phyloP scores from a whole-genome alignment of 2,329 filamentous ascomycete species.

The Colletotrichum neosansevieriae region DNA sequence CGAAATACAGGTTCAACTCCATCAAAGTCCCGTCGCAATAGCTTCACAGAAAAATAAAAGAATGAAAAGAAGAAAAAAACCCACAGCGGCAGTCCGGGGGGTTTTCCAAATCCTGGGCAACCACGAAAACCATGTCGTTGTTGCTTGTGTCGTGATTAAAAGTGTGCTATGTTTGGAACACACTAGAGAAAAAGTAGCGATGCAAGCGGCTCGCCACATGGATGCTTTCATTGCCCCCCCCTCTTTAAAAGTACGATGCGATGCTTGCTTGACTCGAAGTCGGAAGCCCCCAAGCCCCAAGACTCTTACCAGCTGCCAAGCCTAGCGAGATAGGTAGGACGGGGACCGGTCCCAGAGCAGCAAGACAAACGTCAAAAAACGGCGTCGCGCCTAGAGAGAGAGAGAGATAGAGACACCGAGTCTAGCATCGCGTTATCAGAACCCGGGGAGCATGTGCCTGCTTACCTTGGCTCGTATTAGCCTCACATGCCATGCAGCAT shows the following conservation, averaged over 20 bases:
- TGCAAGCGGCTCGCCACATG: slow-evolving; percentile 27
- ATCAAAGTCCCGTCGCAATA: too few species aligned
- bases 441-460: too few species aligned
- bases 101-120: too few species aligned
- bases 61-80: too few species aligned
- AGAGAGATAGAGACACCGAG: neutral
- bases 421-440: neutral
- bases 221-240: neutral
- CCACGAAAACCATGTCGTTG: neutral
- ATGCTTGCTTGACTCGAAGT: slow-evolving; percentile 1
- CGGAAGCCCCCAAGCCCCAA: neutral
- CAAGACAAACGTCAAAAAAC: neutral
- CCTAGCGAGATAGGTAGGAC: neutral
- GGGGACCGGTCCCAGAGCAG: neutral
- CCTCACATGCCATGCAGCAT: too few species aligned
- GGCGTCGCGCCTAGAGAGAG: neutral
- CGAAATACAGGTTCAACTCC: too few species aligned
- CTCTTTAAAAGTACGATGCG: neutral
- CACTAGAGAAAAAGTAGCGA: neutral
- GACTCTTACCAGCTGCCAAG: neutral
- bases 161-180: slow-evolving; percentile 26
- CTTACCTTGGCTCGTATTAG: too few species aligned
- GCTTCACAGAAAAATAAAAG: too few species aligned
- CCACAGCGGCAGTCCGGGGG: too few species aligned
- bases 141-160: neutral